Evolutionary conservation across 257 asterid species (phyloP).

Genomic region (Mitragyna speciosa): DNA sequence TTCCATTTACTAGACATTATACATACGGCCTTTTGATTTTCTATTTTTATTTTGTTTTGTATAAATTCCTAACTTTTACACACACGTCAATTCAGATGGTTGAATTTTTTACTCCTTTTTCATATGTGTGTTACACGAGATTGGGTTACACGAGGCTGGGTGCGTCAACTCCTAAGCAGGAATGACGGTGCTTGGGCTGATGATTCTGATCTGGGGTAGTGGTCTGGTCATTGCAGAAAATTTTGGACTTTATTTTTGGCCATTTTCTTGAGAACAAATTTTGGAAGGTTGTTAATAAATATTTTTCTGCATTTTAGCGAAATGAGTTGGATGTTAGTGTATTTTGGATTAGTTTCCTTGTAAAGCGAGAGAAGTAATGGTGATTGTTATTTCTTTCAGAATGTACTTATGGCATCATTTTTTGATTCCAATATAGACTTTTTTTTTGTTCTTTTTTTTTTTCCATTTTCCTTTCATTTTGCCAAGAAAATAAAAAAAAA

Average conservation of each 20-base stretch:
- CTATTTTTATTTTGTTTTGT: too few relatives aligned
- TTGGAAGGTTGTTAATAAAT: neutral
- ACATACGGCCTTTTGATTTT: neutral
- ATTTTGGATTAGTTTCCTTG: neutral
- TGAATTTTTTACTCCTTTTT: neutral
- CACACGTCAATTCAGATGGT: neutral
- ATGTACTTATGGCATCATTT: constrained; percentile 1
- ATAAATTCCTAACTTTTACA: too few relatives aligned
- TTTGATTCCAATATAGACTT: neutral
- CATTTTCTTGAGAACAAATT: neutral
- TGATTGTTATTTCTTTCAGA: neutral
- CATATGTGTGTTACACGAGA: too few relatives aligned
- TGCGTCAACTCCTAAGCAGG: too few relatives aligned
- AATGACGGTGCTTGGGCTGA: neutral
- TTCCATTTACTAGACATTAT: neutral
- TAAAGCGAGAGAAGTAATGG: constrained; percentile 3
- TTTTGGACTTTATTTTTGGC: too few relatives aligned
- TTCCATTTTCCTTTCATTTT: neutral
- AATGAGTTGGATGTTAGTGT: neutral
- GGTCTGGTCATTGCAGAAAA: neutral
- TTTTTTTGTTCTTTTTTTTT: neutral
- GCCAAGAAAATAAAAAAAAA: neutral
- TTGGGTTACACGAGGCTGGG: neutral
- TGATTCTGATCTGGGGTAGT: neutral
- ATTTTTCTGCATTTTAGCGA: neutral